Conservation (phyloP, 2,329 filamentous ascomycete genomes). For the Dothistroma pini region DNA sequence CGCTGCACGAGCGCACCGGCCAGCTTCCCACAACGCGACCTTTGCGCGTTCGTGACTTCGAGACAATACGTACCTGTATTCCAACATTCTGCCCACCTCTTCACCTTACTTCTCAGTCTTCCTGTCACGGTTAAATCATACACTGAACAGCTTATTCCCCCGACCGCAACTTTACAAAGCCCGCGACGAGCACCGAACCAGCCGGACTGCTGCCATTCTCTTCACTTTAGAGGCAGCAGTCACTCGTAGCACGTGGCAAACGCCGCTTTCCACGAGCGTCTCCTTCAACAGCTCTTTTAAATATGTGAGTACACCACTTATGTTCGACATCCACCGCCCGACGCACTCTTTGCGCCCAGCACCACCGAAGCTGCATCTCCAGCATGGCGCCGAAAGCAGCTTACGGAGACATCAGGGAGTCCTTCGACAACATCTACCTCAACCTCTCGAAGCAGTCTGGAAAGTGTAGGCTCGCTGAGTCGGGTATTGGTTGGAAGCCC, state of each 20-base stretch:
- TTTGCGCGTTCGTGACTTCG: background rate
- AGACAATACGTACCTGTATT: background rate
- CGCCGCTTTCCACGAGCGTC: background rate
- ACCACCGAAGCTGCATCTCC: background rate
- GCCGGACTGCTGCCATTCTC: background rate
- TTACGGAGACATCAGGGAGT: slow-evolving; percentile 61
- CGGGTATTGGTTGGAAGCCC: slow-evolving; percentile 93
- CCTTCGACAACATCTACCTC: slow-evolving; percentile 95
- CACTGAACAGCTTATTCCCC: background rate
- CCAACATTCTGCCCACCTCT: background rate
- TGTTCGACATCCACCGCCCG: background rate
- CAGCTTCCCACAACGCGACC: background rate
- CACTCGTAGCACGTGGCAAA: slow-evolving; percentile 2
- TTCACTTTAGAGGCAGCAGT: background rate
- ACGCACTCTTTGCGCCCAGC: background rate
- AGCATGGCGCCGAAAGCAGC: background rate
- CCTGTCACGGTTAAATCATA: background rate
- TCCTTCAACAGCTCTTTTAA: background rate
- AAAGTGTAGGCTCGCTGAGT: slow-evolving; percentile 92
- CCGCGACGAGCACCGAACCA: background rate
- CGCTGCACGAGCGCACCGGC: background rate
- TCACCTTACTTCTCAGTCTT: background rate
- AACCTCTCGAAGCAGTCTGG: slow-evolving; percentile 90
- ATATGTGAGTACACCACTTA: background rate
- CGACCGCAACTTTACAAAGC: background rate